These are phyloP conservation scores for Gracilaria gracilis DNA, from an alignment of 23 red algal species.

Conservation along the genomic window DNA sequence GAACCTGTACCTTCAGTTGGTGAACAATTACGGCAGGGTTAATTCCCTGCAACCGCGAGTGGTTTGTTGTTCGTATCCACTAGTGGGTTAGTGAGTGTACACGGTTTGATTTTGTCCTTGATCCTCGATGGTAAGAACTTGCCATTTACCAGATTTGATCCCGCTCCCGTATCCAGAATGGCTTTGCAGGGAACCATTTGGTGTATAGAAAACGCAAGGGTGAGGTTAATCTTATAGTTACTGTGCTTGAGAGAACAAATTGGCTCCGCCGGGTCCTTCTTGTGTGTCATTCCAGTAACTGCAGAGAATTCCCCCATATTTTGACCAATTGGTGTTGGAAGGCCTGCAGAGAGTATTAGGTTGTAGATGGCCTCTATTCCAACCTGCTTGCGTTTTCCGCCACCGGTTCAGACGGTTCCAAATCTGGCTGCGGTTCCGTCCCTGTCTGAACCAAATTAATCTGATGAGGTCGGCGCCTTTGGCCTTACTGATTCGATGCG, in stretches of 20 bases:
- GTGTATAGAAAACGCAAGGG: background rate
- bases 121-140: too few species aligned
- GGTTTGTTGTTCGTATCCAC: slow-evolving; percentile 20
- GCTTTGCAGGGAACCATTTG: background rate
- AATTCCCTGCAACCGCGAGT: background rate
- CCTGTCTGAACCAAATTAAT: background rate
- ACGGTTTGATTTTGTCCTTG: too few species aligned
- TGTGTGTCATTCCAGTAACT: background rate
- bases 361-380: background rate
- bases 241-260: slow-evolving; percentile 3
- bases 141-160: background rate
- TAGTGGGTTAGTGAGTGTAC: background rate
- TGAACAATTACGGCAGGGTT: background rate
- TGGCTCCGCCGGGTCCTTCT: background rate
- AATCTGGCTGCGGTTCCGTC: background rate
- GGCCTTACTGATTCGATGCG: too few species aligned
- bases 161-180: background rate
- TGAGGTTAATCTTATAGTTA: slow-evolving; percentile 22
- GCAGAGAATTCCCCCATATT: background rate
- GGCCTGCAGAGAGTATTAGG: background rate
- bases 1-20: background rate
- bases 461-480: background rate
- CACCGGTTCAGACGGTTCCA: too few species aligned
- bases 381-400: background rate
- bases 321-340: background rate